phyloP scores from a whole-genome alignment of 176 grass and related monocot genomes.

The sorghum (Sorghum bicolor) region DNA sequence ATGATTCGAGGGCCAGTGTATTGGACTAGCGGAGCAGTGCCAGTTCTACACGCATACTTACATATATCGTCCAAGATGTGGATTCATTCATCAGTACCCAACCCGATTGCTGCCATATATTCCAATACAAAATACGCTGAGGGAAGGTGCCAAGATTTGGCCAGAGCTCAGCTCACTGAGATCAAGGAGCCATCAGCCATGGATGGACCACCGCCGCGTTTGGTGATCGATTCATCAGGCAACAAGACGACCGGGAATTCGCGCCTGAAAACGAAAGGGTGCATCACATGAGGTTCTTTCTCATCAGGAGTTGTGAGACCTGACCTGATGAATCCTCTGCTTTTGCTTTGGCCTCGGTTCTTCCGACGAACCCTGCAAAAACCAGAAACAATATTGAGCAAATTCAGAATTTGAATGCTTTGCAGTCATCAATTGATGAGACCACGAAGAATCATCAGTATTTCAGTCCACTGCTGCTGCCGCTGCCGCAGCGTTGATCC shows the following conservation, averaged over 20 bases:
- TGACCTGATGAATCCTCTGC: not conserved
- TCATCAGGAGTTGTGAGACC: not conserved
- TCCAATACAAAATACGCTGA: conserved; percentile 25
- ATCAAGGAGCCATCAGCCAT: conserved; percentile 40
- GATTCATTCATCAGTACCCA: not conserved
- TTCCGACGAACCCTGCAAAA: not conserved
- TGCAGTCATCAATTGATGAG: not conserved
- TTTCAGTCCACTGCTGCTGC: not conserved
- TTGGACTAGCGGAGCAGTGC: conserved; percentile 28
- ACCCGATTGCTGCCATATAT: conserved; percentile 4
- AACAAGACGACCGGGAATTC: conserved; percentile 17
- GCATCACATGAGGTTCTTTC: not conserved
- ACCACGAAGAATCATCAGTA: not conserved
- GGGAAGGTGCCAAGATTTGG: conserved; percentile 48
- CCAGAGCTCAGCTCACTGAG: conserved; percentile 25
- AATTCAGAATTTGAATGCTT: not conserved
- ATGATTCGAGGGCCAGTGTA: conserved; percentile 43
- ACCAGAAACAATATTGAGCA: not conserved
- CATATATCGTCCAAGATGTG: conserved; percentile 34
- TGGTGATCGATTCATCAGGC: conserved; percentile 17
- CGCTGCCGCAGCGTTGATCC: not conserved
- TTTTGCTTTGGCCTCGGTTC: not conserved
- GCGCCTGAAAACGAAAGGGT: conserved; percentile 34
- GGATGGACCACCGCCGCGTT: conserved; percentile 32
- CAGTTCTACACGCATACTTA: conserved; percentile 38